Conservation (phyloP, 139 green algal species). For the Tetratostichococcus sp. region DNA sequence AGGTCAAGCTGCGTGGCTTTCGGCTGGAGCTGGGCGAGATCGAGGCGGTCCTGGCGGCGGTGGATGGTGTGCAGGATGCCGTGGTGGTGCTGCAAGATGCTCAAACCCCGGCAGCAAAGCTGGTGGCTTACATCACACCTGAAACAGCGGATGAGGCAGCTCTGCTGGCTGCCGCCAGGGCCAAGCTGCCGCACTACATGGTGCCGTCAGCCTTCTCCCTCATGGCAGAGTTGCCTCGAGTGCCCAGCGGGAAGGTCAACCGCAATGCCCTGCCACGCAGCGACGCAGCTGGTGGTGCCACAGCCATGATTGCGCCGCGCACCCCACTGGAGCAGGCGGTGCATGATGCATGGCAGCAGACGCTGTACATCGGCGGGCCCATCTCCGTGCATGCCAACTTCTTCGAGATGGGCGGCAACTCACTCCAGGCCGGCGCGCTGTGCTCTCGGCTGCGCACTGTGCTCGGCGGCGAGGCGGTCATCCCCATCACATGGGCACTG, state of each 20-base stretch:
- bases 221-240: slow-evolving; percentile 12
- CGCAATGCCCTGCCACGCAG: too few relatives aligned
- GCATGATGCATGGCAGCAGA: neutral
- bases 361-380: neutral
- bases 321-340: neutral
- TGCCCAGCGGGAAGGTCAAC: slow-evolving; percentile 24
- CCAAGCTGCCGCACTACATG: slow-evolving; percentile 28
- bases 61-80: neutral
- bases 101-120: neutral
- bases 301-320: too few relatives aligned
- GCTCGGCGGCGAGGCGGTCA: neutral
- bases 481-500: neutral
- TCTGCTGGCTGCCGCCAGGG: neutral
- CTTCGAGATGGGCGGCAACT: neutral
- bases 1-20: slow-evolving; percentile 48
- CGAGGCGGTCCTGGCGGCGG: slow-evolving; percentile 14
- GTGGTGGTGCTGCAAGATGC: neutral
- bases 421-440: neutral
- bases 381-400: neutral
- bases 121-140: neutral
- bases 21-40: slow-evolving; percentile 48
- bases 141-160: too few relatives aligned
- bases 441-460: neutral
- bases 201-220: slow-evolving; percentile 8
- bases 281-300: too few relatives aligned